phyloP scores from a whole-genome alignment of 441 rosid genomes.

The Croton setiger region DNA sequence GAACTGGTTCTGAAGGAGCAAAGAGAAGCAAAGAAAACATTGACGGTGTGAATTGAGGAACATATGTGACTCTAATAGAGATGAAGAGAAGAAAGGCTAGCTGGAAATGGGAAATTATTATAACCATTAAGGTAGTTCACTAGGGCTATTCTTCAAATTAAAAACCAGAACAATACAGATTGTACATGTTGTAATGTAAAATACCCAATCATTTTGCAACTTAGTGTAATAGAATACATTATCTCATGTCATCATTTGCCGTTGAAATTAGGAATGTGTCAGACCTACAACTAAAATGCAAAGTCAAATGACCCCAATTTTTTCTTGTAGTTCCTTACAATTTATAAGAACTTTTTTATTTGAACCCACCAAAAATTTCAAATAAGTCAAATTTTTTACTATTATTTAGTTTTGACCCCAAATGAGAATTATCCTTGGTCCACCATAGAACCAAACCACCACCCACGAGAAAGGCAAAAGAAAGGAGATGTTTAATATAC shows the following conservation, averaged over 20 bases:
- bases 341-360: too few relatives aligned
- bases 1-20: neutral
- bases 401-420: too few relatives aligned
- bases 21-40: neutral
- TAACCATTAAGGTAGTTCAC: too few relatives aligned
- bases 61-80: neutral
- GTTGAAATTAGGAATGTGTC: too few relatives aligned
- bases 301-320: too few relatives aligned
- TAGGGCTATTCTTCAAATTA: too few relatives aligned
- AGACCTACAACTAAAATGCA: too few relatives aligned
- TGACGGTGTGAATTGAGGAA: neutral
- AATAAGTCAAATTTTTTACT: too few relatives aligned
- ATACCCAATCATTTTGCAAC: neutral
- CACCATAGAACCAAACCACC: neutral
- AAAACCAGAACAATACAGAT: too few relatives aligned
- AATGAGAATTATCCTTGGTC: too few relatives aligned
- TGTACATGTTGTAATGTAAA: neutral
- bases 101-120: neutral
- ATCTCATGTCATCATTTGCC: neutral
- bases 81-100: neutral
- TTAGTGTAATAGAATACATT: neutral
- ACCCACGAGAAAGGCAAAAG: neutral
- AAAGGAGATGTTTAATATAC: slow-evolving; percentile 26
- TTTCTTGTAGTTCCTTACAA: too few relatives aligned
- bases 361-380: neutral